These are phyloP conservation scores for Gentiana macrophylla DNA, from an alignment of 257 asterid genomes.

Conservation along the genomic window DNA sequence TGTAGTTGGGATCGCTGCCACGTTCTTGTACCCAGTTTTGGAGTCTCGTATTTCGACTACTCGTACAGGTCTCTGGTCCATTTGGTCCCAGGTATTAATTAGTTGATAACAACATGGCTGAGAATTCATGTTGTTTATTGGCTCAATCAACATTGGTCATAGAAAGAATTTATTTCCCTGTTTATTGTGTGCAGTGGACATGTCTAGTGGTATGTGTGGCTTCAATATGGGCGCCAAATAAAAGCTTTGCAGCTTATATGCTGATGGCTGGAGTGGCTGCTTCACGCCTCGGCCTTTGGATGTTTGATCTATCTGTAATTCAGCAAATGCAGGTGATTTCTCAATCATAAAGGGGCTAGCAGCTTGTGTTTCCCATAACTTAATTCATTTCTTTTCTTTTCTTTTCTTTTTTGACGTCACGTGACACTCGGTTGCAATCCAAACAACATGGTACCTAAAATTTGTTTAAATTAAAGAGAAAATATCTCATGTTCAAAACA, in stretches of 20 bases:
- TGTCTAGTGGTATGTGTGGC: conserved; percentile 64
- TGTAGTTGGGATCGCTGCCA: conserved; percentile 66
- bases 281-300: conserved; percentile 95
- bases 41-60: conserved; percentile 52
- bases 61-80: conserved; percentile 86
- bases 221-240: conserved; percentile 41
- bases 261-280: conserved; percentile 78
- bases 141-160: no score
- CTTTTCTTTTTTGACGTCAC: no score
- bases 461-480: no score
- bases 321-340: conserved; percentile 84
- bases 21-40: conserved; percentile 59
- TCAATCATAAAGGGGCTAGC: not conserved
- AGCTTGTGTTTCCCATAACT: no score
- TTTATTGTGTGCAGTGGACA: conserved; percentile 50
- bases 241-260: conserved; percentile 40
- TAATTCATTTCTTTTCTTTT: no score
- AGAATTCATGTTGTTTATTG: not conserved
- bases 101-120: not conserved
- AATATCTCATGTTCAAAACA: not conserved
- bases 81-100: conserved; percentile 72
- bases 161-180: not conserved
- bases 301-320: conserved; percentile 79
- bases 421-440: no score
- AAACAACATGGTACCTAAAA: no score